Base-by-base conservation (phyloP, 2,329 filamentous ascomycete species). In the Seiridium cupressi region DNA sequence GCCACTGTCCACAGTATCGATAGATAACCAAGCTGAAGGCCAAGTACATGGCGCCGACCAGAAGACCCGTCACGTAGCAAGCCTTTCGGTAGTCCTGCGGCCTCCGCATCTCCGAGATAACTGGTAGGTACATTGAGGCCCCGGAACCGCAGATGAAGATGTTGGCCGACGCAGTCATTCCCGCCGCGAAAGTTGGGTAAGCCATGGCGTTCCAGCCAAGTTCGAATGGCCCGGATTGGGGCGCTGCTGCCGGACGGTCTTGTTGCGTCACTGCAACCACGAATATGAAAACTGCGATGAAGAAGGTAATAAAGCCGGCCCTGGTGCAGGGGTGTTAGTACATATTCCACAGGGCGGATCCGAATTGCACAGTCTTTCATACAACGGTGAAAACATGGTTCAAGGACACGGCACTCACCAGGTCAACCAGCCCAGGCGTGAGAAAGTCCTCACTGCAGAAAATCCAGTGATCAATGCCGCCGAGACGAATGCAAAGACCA, bases 81-180 rank as follows among this genome's bases (percentile, higher is more conserved):
- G 71, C 69, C 59, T 70, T 64, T 51, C 57, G 58, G 66, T 79
- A 86, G 57, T 84, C 79, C 31, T 73, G 74, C 0, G 84, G 82
- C 26, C 78, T 74, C 35, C 73, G 75, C 82, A 87, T 87, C 71
- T 87, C 85, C 0, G 79, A 80, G 57, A 87, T 85, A 53, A 86
- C 80, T 5, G 82, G 82, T 4, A 86, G 70, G 67, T 84, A 86
- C 4, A 81, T 81, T 3, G 73, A 79, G 4, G 79, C 84, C 31
- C 80, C 84, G 0, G 81, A 79, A 2, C 76, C 78, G 1, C 80
- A 82, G 46, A 83, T 79, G 66, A 87, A 86, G 53, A 87, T 84
- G 3, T 80, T 84, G 3, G 76, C 75, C 0, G 77, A 74, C 48
- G 82, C 82, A 0, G 78, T 78, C 61, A 87, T 84, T 1, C 83